Conservation (phyloP, 2,329 filamentous ascomycete genomes). For the Leptographium wingfieldii region DNA sequence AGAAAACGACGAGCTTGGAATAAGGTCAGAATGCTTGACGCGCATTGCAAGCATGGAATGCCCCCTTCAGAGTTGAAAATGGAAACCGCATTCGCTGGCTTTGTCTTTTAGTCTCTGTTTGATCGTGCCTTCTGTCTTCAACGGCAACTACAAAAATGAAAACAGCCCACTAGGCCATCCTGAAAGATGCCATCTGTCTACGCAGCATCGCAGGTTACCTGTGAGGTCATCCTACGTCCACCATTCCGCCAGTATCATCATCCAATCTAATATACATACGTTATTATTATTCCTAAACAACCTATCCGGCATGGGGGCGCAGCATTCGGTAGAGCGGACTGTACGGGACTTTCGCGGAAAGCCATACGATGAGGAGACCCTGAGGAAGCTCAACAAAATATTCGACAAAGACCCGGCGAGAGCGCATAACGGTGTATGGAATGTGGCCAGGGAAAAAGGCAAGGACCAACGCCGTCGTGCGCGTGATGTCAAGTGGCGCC, state of each 20-base stretch:
- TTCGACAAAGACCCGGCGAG: slow-evolving; percentile 8
- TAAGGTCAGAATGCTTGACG: too few relatives aligned
- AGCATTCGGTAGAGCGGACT: slow-evolving; percentile 9
- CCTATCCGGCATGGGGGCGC: slow-evolving; percentile 3
- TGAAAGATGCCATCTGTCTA: not conserved
- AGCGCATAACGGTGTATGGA: slow-evolving; percentile 9
- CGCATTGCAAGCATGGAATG: not conserved
- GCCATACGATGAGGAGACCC: slow-evolving; percentile 4
- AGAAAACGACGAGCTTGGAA: too few relatives aligned
- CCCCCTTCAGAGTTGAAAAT: not conserved
- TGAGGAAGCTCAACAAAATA: slow-evolving; percentile 7
- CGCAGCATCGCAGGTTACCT: not conserved
- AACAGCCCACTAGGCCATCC: too few relatives aligned
- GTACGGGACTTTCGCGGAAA: slow-evolving; percentile 6
- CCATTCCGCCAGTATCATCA: not conserved
- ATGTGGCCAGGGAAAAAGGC: slow-evolving; percentile 6
- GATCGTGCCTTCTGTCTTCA: not conserved
- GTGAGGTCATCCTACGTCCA: not conserved
- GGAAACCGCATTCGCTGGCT: not conserved
- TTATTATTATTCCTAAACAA: not conserved
- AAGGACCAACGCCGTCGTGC: slow-evolving; percentile 3
- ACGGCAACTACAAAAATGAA: not conserved
- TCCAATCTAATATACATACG: not conserved
- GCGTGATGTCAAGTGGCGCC: slow-evolving; percentile 8
- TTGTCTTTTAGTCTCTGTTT: not conserved